phyloP scores from a whole-genome alignment of 2,329 filamentous ascomycete species.

The Aspergillus sp. region DNA sequence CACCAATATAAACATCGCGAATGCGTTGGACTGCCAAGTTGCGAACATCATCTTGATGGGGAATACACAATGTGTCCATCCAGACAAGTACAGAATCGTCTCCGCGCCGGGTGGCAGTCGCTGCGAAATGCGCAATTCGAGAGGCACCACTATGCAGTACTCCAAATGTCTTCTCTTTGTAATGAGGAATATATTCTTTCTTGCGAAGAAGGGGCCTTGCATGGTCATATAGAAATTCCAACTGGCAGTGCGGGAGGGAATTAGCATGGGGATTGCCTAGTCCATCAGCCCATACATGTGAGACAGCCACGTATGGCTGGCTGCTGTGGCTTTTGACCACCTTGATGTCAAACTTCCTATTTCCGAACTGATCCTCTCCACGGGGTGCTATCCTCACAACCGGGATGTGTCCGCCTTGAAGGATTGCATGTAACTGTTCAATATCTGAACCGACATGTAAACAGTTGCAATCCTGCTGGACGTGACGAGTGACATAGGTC shows the following conservation, averaged over 20 bases:
- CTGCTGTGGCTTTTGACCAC: neutral
- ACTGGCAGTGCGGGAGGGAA: neutral
- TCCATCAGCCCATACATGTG: neutral
- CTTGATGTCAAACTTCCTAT: neutral
- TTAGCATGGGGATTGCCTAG: neutral
- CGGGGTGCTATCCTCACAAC: neutral
- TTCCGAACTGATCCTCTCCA: neutral
- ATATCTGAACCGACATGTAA: neutral
- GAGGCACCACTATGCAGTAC: neutral
- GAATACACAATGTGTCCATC: slow-evolving; percentile 2
- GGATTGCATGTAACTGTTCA: neutral
- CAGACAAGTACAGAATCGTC: neutral
- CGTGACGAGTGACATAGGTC: neutral
- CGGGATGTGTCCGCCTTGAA: neutral
- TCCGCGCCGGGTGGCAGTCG: neutral
- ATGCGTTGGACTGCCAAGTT: neutral
- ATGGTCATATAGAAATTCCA: neutral
- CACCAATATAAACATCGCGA: neutral
- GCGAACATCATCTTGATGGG: neutral
- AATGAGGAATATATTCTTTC: neutral
- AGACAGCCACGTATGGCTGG: neutral
- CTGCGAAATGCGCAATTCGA: neutral
- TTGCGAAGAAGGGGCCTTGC: neutral
- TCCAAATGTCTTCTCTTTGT: neutral
- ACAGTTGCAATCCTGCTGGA: neutral